Percentiles rank a stretch among this genome's conserved stretches.
phyloP scores from a whole-genome alignment of 225 moss, liverwort and hornwort genomes.

The Antitrichia curtipendula region DNA sequence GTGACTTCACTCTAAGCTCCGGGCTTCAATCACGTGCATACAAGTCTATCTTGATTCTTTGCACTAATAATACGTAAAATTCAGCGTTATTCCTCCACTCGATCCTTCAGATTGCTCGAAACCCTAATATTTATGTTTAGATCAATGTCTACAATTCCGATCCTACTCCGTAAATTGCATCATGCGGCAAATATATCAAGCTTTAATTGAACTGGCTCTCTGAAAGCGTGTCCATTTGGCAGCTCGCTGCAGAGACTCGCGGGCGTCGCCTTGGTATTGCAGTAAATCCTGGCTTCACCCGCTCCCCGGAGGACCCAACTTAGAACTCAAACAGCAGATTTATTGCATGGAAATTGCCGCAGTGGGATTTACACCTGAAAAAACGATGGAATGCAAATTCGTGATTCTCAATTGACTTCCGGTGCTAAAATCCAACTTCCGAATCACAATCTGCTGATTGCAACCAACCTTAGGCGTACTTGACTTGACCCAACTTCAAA shows the following conservation, averaged over 20 bases:
- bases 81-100: no score
- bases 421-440: not conserved
- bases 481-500: not conserved
- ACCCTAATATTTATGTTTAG: not conserved
- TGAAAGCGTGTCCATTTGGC: not conserved
- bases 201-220: not conserved
- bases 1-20: not conserved
- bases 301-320: not conserved
- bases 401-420: not conserved
- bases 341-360: fast-evolving
- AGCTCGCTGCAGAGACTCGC: not conserved
- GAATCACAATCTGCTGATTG: not conserved
- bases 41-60: not conserved
- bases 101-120: not conserved
- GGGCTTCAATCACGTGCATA: not conserved
- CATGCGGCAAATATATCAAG: not conserved
- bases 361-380: not conserved
- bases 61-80: no score
- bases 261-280: not conserved
- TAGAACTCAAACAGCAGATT: not conserved
- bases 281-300: no score
- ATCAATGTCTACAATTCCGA: not conserved
- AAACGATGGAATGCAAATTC: no score
- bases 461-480: not conserved
- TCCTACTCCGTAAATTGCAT: no score